phyloP scores from a whole-genome alignment of 2,329 filamentous ascomycete genomes.

The Oidium heveae region DNA sequence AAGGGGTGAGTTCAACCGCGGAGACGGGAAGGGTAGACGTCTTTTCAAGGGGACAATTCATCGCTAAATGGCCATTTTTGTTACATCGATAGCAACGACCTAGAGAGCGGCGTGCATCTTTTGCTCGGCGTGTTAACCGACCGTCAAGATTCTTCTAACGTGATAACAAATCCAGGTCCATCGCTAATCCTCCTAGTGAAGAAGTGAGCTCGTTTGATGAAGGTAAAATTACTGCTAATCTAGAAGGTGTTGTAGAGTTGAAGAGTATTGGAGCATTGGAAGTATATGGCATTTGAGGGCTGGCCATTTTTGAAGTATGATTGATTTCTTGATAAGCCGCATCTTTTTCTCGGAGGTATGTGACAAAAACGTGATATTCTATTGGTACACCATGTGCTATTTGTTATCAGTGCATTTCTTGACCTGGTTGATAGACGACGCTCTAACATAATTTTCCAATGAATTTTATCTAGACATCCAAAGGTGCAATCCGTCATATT shows the following conservation, averaged over 20 bases:
- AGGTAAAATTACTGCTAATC: background rate
- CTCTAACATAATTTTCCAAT: background rate
- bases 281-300: background rate
- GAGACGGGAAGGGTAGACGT: background rate
- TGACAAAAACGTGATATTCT: background rate
- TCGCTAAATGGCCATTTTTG: too few species aligned
- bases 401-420: background rate
- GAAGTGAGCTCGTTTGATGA: background rate
- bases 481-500: background rate
- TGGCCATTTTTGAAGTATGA: background rate
- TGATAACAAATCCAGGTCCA: too few species aligned
- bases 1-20: background rate
- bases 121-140: too few species aligned
- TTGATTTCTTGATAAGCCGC: background rate
- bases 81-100: too few species aligned
- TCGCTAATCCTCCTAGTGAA: too few species aligned
- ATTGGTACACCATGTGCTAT: background rate
- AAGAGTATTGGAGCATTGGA: background rate
- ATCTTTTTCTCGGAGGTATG: background rate
- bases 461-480: background rate
- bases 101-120: too few species aligned
- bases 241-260: background rate
- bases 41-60: too few species aligned
- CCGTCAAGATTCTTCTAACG: too few species aligned
- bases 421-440: background rate